Percentiles rank a stretch among this genome's conserved stretches.
These are phyloP conservation scores for Rutstroemia sp. DNA, from an alignment of 2,329 filamentous ascomycete species.

Conservation along the genomic window DNA sequence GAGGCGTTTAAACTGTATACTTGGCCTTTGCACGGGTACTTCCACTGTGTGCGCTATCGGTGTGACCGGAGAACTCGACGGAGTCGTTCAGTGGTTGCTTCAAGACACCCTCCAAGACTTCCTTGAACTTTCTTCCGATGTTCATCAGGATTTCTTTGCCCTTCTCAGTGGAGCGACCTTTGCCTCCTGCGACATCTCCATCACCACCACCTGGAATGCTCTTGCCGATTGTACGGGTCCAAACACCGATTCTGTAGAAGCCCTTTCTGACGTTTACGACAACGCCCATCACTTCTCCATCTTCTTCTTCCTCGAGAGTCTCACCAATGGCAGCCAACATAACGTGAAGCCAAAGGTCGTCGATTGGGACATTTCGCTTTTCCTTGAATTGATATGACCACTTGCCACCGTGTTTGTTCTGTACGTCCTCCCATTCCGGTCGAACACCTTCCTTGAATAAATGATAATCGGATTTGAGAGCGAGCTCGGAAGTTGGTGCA, in stretches of 20 bases:
- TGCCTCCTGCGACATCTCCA: conserved; percentile 64
- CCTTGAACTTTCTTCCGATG: conserved; percentile 90
- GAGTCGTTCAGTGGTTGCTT: conserved; percentile 68
- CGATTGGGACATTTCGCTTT: conserved; percentile 84
- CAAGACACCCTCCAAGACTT: conserved; percentile 76
- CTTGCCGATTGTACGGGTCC: conserved; percentile 93
- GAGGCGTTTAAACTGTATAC: conserved; percentile 62
- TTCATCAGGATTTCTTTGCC: conserved; percentile 75
- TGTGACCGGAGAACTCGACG: conserved; percentile 95
- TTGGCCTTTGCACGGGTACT: conserved; percentile 96
- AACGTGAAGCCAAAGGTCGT: conserved; percentile 92
- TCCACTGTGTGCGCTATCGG: conserved; percentile 84
- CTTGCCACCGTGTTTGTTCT: conserved; percentile 99
- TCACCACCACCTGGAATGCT: conserved; percentile 68
- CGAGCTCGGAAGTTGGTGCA: conserved; percentile 87
- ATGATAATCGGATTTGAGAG: conserved; percentile 98
- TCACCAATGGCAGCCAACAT: conserved; percentile 97
- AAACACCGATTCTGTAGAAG: conserved; percentile 95
- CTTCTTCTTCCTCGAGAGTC: conserved; percentile 93
- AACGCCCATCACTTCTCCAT: conserved; percentile 98
- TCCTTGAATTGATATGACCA: conserved; percentile 99
- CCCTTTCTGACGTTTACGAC: conserved; percentile 98
- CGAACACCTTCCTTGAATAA: conserved; percentile 97
- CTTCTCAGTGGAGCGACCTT: conserved; percentile 73
- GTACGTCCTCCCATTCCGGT: conserved; percentile 95